These are phyloP conservation scores for Platanthera zijinensis DNA, from an alignment of 106 monocot genomes.

Conservation along the genomic window DNA sequence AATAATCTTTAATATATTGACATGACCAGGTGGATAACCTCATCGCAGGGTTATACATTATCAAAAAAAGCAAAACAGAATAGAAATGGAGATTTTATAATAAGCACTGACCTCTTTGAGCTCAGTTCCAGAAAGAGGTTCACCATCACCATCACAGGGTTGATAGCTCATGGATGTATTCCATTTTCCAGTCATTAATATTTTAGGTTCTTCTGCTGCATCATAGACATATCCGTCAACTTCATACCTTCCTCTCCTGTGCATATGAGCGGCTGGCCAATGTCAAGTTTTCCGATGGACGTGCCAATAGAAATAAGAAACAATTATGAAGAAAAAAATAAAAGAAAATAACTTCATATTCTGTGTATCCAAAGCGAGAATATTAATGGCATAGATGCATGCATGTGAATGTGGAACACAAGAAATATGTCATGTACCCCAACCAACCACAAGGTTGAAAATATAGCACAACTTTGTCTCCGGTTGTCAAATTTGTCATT, in stretches of 20 bases:
- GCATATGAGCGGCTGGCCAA: not conserved
- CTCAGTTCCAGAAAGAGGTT: constrained; percentile 80
- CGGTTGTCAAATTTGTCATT: constrained; percentile 93
- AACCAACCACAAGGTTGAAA: constrained; percentile 99
- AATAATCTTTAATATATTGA: not conserved
- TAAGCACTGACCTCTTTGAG: constrained; percentile 60
- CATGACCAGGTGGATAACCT: not conserved
- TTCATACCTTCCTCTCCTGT: constrained; percentile 82
- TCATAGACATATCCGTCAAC: constrained; percentile 95
- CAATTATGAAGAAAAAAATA: not conserved
- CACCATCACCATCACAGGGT: constrained; percentile 92
- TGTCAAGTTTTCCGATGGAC: not conserved
- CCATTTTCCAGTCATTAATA: constrained; percentile 95
- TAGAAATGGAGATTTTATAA: not conserved
- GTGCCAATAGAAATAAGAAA: not conserved
- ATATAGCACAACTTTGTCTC: constrained; percentile 91
- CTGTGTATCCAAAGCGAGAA: not conserved
- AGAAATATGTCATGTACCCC: constrained; percentile 44
- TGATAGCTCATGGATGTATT: constrained; percentile 86
- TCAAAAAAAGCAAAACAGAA: not conserved
- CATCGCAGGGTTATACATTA: not conserved
- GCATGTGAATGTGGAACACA: not conserved
- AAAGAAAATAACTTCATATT: not conserved
- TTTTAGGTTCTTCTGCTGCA: constrained; percentile 80
- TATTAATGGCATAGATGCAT: not conserved